phyloP scores from a whole-genome alignment of 192 early-diverging fungal genomes.

The Coemansia sp. region DNA sequence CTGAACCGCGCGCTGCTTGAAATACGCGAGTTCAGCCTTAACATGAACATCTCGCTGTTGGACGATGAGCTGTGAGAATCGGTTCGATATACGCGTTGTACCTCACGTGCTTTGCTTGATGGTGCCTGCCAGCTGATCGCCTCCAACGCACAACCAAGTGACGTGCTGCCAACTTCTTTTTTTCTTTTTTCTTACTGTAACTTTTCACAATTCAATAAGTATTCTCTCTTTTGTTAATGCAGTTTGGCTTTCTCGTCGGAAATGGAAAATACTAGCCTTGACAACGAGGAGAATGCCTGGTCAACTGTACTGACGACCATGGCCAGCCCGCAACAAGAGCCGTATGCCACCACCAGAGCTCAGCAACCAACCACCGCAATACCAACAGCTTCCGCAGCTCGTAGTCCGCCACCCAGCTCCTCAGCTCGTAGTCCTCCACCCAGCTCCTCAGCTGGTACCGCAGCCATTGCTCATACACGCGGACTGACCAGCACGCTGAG shows the following conservation, averaged over 20 bases:
- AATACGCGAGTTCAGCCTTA: slow-evolving; percentile 49
- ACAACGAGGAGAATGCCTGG: slow-evolving; percentile 43
- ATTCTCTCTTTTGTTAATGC: neutral
- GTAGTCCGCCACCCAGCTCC: neutral
- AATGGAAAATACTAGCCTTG: slow-evolving; percentile 13
- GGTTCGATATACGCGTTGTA: neutral
- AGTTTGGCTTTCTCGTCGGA: slow-evolving; percentile 1
- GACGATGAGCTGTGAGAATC: slow-evolving; percentile 15
- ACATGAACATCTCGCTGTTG: slow-evolving; percentile 44
- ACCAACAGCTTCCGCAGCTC: neutral
- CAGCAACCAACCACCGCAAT: slow-evolving; percentile 1
- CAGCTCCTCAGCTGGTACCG: neutral
- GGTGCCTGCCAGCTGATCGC: neutral
- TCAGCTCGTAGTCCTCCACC: neutral
- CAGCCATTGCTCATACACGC: slow-evolving; percentile 27
- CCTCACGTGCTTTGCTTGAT: slow-evolving; percentile 2
- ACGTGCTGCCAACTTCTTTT: neutral
- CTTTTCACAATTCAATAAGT: slow-evolving; percentile 11
- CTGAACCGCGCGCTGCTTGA: slow-evolving; percentile 46
- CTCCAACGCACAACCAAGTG: too few species aligned
- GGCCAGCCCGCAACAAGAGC: neutral
- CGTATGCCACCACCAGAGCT: neutral
- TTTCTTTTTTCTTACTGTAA: neutral
- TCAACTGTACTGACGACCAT: slow-evolving; percentile 33
- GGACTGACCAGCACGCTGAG: slow-evolving; percentile 51